A percentile compares a stretch with the other conserved stretches of the same genome.
Conservation (phyloP, 306 rosid genomes). For the Neltuma alba region DNA sequence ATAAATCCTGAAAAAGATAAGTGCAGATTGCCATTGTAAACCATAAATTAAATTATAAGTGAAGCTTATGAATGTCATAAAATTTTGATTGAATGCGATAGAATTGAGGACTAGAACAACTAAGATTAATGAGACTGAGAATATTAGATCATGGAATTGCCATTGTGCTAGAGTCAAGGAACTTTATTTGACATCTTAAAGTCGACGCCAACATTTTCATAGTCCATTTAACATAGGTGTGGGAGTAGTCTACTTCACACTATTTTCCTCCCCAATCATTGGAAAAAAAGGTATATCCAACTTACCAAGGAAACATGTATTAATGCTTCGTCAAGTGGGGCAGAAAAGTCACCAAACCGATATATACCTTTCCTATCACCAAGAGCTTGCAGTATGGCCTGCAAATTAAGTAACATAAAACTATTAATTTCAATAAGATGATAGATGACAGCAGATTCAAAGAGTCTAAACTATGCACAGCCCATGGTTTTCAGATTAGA, state of each 20-base stretch:
- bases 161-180: background rate
- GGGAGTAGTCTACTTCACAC: slow-evolving; percentile 21
- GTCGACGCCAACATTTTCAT: slow-evolving; percentile 15
- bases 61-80: slow-evolving; percentile 6
- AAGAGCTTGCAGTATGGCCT: slow-evolving; percentile 91
- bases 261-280: background rate
- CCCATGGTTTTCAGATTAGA: background rate
- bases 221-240: slow-evolving; percentile 10
- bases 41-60: background rate
- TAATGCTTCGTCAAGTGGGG: slow-evolving; percentile 94
- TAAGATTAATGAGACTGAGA: slow-evolving; percentile 8
- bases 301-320: slow-evolving; percentile 88
- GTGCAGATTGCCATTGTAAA: background rate
- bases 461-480: slow-evolving; percentile 1
- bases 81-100: slow-evolving; percentile 26
- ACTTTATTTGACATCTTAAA: background rate
- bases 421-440: slow-evolving; percentile 21
- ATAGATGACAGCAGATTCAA: slow-evolving; percentile 1
- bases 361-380: slow-evolving; percentile 93
- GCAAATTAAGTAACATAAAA: slow-evolving; percentile 37
- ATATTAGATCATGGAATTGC: slow-evolving; percentile 22
- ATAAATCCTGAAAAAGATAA: slow-evolving; percentile 70
- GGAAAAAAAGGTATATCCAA: background rate
- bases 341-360: slow-evolving; percentile 94
- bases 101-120: slow-evolving; percentile 10